Evolutionary conservation across 1,284 basidiomycete genomes (phyloP), one percentile per base, ranked within the genome.

Genomic region (Moesziomyces parantarcticus): DNA sequence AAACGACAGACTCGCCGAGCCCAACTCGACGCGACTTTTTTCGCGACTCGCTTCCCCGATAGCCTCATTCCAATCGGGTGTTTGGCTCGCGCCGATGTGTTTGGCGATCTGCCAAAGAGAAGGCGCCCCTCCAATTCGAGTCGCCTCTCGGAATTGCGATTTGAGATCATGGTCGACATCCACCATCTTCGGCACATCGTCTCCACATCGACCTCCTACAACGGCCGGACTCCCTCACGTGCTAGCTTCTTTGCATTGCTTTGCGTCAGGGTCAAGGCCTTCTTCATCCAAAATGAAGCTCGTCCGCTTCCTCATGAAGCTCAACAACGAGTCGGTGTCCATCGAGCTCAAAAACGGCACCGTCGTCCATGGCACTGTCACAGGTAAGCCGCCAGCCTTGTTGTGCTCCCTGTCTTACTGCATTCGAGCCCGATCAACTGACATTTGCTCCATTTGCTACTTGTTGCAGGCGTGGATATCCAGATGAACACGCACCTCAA

Each of bases 311-410:
- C 89, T 97, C 88, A 98, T 98, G 96, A 99, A 98, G 89, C 87
- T 99, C 86, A 97, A 97, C 89, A 98, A 98, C 85, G 96, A 99
- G 89, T 96, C 94, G 78, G 95, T 98, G 77, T 94, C 94, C 74
- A 90, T 99, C 85, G 95, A 99, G 87, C 89, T 99, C 81, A 99
- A 99, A 87, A 98, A 99, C 78, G 96, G 96, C 44, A 94, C 94
- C 1, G 87, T 95, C 58, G 91, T 99, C 26, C 92, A 97, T 82
- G 96, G 96, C 18, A 99, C 96, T 23, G 97, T 99, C 84, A 97
- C 94, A 34, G 95, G 36, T 39, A n/a, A 16, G 16, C 36, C 14
- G 34, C 45, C 32, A 82, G 26, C 21, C 6, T 13, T 32, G 13
- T 43, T 32, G n/a, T n/a, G 3, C 16, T 26, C 16, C 51, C 32